Base-by-base conservation (phyloP, 768 basidiomycete species). In the Mycena vulgaris region DNA sequence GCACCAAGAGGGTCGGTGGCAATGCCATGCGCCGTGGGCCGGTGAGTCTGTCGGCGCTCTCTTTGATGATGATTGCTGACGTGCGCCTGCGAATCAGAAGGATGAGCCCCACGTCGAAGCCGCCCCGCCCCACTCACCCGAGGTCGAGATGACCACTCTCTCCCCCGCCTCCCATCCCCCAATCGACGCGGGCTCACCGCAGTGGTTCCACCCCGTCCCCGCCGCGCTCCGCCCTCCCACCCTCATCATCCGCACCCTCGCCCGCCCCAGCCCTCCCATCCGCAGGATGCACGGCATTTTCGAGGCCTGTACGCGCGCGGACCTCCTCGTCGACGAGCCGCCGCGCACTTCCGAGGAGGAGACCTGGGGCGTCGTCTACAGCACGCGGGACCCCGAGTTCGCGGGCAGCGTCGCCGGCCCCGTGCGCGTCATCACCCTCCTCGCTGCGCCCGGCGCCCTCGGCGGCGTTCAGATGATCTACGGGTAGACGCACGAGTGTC, bases 301-400 rank as follows among this genome's bases (percentile, higher is more conserved):
- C 48, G 60, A 62, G 60, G 60, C 60, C 23, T 62, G 60, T 21
- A 27, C 47, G 25, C 60, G 60, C n/a, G 60, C n/a, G 35, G 60
- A 62, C 14, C 5, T 62, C 1, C 35, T 51, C 35, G 23, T 51
- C 14, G 48, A 61, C 2, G 60, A 62, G n/a, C n/a, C n/a, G 23
- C 27, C 33, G 23, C 47, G 47, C 25, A 62, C 60, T 25, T 49
- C n/a, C 33, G 60, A 62, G 23, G 60, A 62, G 33, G 60, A 62
- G 31, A 35, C 31, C 23, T 62, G 47, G 60, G 60, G 60, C 48
- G 33, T 62, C 31, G 9, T 17, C 33, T 62, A 62, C 23, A 19
- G 48, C 21, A 11, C 47, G 17, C 8, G 21, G n/a, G n/a, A n/a
- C n/a, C n/a, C n/a, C 60, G 48, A 62, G 23, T 21, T 16, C 47